phyloP scores from a whole-genome alignment of 768 basidiomycete species.

The Boletus patriciae region DNA sequence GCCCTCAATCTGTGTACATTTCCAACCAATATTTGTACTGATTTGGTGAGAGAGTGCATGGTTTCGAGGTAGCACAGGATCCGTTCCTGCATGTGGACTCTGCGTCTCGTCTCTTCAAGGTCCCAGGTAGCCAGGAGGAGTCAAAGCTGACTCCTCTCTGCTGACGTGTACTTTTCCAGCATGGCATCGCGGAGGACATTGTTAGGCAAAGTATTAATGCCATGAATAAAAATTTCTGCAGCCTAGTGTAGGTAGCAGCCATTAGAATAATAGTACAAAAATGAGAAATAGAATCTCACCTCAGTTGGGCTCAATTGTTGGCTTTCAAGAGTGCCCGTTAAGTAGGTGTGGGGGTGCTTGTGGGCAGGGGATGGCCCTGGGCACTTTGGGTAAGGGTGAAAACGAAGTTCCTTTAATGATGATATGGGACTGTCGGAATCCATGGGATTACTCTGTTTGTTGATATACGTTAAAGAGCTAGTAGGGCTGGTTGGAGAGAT shows the following conservation, averaged over 20 bases:
- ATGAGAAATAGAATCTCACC: no score
- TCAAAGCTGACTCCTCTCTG: neutral
- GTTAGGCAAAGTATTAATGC: neutral
- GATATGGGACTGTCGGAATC: no score
- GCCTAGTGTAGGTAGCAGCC: neutral
- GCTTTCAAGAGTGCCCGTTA: no score
- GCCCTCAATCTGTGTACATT: neutral
- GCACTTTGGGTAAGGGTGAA: neutral
- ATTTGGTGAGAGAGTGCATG: neutral
- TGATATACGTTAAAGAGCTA: no score
- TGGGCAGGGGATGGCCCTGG: no score
- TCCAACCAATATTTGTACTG: neutral
- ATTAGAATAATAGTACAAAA: no score
- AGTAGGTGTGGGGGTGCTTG: no score
- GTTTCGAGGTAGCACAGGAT: neutral
- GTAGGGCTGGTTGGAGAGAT: no score
- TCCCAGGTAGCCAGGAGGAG: neutral
- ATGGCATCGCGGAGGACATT: neutral
- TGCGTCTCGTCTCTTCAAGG: neutral
- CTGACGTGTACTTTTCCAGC: neutral
- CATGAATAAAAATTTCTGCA: neutral
- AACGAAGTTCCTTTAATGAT: neutral
- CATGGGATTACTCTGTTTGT: no score
- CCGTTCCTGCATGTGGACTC: no score
- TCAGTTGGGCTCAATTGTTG: no score